Base-by-base conservation (phyloP, 768 basidiomycete genomes). In the Paxillus rubicundulus region DNA sequence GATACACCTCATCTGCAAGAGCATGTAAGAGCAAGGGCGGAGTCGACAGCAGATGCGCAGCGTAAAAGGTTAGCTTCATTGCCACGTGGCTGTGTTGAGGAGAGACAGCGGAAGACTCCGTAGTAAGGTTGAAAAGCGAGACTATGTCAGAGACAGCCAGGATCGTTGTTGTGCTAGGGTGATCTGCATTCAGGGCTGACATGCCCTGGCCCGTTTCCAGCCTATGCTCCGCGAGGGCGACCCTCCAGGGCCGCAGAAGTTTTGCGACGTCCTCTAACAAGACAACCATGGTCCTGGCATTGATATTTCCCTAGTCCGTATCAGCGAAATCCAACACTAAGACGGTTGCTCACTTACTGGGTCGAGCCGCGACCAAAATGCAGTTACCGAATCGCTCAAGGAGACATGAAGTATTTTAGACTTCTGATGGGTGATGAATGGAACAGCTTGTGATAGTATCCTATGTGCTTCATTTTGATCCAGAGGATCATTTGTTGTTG, bases 1-100 rank as follows among this genome's bases (percentile, higher is more conserved):
- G 65, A 24, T 50, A 14, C 4, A 72, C 50, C 52, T 86, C 80
- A 30, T 76, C 71, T 9, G 77, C 68, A 33, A 84, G 63, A 9
- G 62, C 61, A 44, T 62, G 64, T 41, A 86, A 62, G 40, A 75
- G 60, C 4, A 59, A 55, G 38, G 72, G 59, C 1, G 85, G 79
- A n/a, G 73, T 77, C 1, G 79, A 74, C 18, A 80, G 53, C 7
- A 84, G 63, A 58, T 85, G 80, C 7, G 84, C 86, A 5, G 81
- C 81, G 56, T 91, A 92, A 69, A 86, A 92, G 13, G 74, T 66
- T 21, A 90, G 58, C 69, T 89, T 92, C 58, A 81, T 81, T 9
- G 73, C 65, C 45, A 81, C 66, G 58, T 79, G 79, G 46, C 57
- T 41, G 63, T 20, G 45, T 45, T 42, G 56, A 32, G 33, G 17